Evolutionary conservation across 2,329 filamentous ascomycete genomes (phyloP), one percentile per base, ranked within the genome.

Genomic region (Phialophora verrucosa): DNA sequence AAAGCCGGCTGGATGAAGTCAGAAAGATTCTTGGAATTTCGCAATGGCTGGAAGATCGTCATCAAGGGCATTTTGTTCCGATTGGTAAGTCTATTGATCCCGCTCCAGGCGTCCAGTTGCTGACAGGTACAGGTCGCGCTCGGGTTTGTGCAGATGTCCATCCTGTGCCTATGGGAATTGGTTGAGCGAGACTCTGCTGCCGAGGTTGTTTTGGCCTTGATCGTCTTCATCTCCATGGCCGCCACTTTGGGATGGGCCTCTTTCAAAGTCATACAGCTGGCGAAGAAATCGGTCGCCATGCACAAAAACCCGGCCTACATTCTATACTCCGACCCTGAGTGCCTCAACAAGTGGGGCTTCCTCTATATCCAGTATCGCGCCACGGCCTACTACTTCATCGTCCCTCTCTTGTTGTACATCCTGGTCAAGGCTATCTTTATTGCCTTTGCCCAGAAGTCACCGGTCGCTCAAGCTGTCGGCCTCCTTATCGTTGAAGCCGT

Each of bases 261-360:
- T 0, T 90, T 87, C 81, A 97, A 97, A 83, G 92, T 98, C 70
- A 91, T 96, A 73, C 87, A 88, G 62, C 90, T 98, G 69, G 94
- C 93, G 38, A 92, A 92, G 75, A 90, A 92, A 73, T 97, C 93
- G 35, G 90, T 96, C 69, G 81, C 86, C 64, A 92, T 97, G 88
- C 93, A 97, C 84, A 93, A 94, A 81, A 97, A 97, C 81, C 93
- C 94, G 29, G 94, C 93, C 31, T 97, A 97, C 79, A 97, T 97
- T 73, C 88, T 98, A 69, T 98, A 96, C 82, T 97, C 94, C 2
- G 93, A 98, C 74, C 93, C 93, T n/a, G 87, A 92, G 69, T 90
- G 91, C 61, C 86, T 98, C 70, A 97, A 97, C 86, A 96, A 97
- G 81, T 97, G 93, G 94, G 94, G 94, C 25, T 97, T 97, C 83